Conservation (phyloP, 345 rosid genomes). For the Salix exigua region DNA sequence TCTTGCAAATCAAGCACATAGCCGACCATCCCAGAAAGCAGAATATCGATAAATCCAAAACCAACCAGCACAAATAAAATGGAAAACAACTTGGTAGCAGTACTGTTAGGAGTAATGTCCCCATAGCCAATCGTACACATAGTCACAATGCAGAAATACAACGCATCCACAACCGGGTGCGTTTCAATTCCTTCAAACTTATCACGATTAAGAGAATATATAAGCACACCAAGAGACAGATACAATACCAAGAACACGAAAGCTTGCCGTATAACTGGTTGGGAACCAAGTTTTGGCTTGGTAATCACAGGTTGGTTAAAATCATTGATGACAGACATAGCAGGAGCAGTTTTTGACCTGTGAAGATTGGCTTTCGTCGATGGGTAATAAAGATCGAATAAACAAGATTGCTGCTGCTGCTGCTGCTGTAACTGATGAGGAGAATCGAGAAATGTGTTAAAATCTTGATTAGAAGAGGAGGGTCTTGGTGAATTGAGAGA, state of each 20-base stretch:
- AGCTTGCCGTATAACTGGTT: slow-evolving; percentile 54
- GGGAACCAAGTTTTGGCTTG: slow-evolving; percentile 50
- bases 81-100: slow-evolving; percentile 68
- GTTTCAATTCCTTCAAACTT: slow-evolving; percentile 49
- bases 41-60: slow-evolving; percentile 69
- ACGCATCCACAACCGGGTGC: slow-evolving; percentile 84
- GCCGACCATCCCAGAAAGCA: slow-evolving; percentile 77
- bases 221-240: slow-evolving; percentile 61
- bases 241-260: slow-evolving; percentile 50
- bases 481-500: slow-evolving; percentile 34
- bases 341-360: slow-evolving; percentile 80
- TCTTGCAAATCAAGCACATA: slow-evolving; percentile 91
- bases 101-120: slow-evolving; percentile 67
- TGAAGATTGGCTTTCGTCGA: slow-evolving; percentile 41
- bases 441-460: slow-evolving; percentile 1
- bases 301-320: slow-evolving; percentile 20
- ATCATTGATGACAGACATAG: slow-evolving; percentile 68
- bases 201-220: slow-evolving; percentile 59
- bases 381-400: slow-evolving; percentile 31
- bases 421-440: slow-evolving; percentile 2
- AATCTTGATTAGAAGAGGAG: slow-evolving; percentile 19
- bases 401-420: slow-evolving; percentile 27
- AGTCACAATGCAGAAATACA: slow-evolving; percentile 86
- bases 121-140: slow-evolving; percentile 97
- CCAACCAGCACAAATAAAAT: slow-evolving; percentile 84